These are phyloP conservation scores for Suhomyces bokatorum DNA, from an alignment of 1,139 yeast species.

Conservation along the genomic window DNA sequence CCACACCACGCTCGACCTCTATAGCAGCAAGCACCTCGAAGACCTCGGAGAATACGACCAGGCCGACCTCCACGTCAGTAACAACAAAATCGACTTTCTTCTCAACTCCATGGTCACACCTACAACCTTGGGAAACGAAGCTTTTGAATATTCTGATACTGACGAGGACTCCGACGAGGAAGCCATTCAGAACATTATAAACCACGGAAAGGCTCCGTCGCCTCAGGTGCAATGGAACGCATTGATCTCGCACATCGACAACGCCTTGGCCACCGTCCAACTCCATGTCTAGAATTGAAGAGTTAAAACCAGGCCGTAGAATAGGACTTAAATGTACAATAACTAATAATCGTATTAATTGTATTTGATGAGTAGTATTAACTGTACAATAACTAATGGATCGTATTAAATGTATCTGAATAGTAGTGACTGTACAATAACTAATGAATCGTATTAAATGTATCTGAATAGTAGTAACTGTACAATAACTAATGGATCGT, in stretches of 20 bases:
- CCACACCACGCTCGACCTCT: too few relatives aligned
- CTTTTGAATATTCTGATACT: neutral
- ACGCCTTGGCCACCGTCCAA: conserved; percentile 13
- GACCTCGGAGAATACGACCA: neutral
- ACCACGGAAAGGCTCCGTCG: neutral
- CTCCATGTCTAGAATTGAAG: neutral
- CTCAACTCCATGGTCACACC: neutral
- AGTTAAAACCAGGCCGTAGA: too few relatives aligned
- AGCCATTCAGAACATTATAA: conserved; percentile 3
- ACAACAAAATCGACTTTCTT: conserved; percentile 3
- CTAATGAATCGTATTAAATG: too few relatives aligned
- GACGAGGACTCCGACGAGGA: conserved; percentile 13
- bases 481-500: too few relatives aligned
- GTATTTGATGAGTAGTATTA: too few relatives aligned
- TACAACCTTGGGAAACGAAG: neutral
- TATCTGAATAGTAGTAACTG: too few relatives aligned
- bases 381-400: too few relatives aligned
- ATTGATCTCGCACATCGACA: conserved; percentile 20
- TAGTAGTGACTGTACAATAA: too few relatives aligned
- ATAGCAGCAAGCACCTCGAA: neutral
- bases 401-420: too few relatives aligned
- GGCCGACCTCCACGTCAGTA: neutral
- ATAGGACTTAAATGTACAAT: too few relatives aligned
- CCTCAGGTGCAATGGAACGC: conserved; percentile 14
- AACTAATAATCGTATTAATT: too few relatives aligned